Base-by-base conservation (phyloP, 495 filamentous ascomycete species). In the Bombardia bombarda region DNA sequence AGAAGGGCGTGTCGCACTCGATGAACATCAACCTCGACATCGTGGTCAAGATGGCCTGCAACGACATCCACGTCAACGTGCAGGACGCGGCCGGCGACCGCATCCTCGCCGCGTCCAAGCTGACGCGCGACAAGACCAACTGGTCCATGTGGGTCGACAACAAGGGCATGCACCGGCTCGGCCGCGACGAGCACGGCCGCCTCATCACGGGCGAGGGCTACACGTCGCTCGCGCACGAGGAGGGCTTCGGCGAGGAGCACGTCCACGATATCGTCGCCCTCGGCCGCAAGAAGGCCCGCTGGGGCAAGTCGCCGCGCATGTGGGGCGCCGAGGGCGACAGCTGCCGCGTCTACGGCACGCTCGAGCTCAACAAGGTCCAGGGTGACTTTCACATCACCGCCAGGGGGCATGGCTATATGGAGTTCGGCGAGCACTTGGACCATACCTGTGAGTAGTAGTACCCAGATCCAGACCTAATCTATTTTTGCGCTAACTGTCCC, bases 341-440 rank as follows among this genome's bases (percentile, higher is more conserved):
- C 68, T 99, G 92, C 66, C 73, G 92, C 28, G 82, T 99, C 38
- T 99, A 77, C 56, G 92, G 92, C 1, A 90, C 80, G 46, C 63
- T 99, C 51, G 85, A 92, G 57, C 74, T 90, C 32, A 96, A 97
- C 55, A 94, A 92, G 63, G 92, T 99, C 37, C 90, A 95, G 62
- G 92, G 93, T 0, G 90, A 99, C 64, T 97, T 99, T 57, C 92
- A 99, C 57, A 93, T 99, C 53, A 99, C 90, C 10, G 93, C 93
- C 2, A 64, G 89, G 40, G 92, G 92, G 0, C 93, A 99, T 66
- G 92, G 92, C 8, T 99, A 99, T 63, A 70, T 70, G 52, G 86
- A 92, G 57, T 68, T 78, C 46, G 79, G 76, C 31, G 67, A 77
- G 30, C 93, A 99, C 75, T 65, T 99, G 53, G 86, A 92, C 63